Conservation (phyloP, 2,329 filamentous ascomycete genomes). For the Teratosphaeria gauchensis region DNA sequence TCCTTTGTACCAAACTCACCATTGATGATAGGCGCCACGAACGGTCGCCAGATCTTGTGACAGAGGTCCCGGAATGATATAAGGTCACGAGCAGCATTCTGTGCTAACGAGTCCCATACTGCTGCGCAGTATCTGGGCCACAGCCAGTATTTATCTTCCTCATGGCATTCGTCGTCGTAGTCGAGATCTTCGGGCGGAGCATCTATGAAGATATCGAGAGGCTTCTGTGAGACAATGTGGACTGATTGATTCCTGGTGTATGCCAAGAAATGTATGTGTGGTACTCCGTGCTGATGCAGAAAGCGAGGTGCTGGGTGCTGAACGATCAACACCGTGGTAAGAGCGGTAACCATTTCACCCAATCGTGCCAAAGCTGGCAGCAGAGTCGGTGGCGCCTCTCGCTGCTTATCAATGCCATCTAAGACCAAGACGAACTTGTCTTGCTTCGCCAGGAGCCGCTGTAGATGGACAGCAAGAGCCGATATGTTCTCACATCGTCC, state of each 20-base stretch:
- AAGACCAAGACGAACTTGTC: conserved; percentile 70
- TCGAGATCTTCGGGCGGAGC: conserved; percentile 30
- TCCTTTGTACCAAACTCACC: conserved; percentile 68
- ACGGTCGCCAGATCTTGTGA: conserved; percentile 70
- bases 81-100: conserved; percentile 70
- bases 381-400: conserved; percentile 69
- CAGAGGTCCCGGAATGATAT: conserved; percentile 62
- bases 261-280: conserved; percentile 72
- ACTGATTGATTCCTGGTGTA: conserved; percentile 77
- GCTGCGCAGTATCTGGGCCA: conserved; percentile 75
- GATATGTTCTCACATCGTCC: conserved; percentile 71
- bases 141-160: conserved; percentile 55
- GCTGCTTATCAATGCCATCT: conserved; percentile 76
- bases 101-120: conserved; percentile 78
- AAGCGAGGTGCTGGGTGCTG: conserved; percentile 60
- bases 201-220: conserved; percentile 38
- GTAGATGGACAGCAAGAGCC: conserved; percentile 63
- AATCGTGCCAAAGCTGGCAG: conserved; percentile 72
- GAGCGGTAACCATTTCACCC: conserved; percentile 71
- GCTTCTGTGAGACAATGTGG: conserved; percentile 57
- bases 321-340: conserved; percentile 69
- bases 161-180: conserved; percentile 37
- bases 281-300: conserved; percentile 59
- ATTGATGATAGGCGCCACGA: conserved; percentile 65
- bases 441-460: conserved; percentile 48